Percentiles rank a stretch among this genome's conserved stretches.
These are phyloP conservation scores for Cryptococcus depauperatus DNA, from an alignment of 1,284 basidiomycete species.

Conservation along the genomic window DNA sequence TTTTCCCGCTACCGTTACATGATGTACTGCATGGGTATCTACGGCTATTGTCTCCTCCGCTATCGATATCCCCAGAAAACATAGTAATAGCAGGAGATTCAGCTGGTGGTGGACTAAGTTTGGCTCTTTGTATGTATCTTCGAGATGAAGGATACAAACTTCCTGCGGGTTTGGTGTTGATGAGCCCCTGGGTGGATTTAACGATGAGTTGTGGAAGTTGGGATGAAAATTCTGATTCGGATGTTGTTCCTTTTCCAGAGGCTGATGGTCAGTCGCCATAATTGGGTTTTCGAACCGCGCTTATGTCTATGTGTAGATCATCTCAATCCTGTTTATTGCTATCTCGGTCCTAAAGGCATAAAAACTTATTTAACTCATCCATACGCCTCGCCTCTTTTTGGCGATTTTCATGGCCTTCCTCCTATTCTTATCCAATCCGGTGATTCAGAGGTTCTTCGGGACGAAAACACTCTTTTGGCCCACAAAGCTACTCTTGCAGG, in stretches of 20 bases:
- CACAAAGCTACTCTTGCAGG: constrained; percentile 87
- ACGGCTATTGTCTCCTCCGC: constrained; percentile 68
- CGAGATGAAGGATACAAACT: constrained; percentile 72
- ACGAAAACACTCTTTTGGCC: constrained; percentile 85
- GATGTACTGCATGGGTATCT: constrained; percentile 84
- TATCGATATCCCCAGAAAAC: constrained; percentile 83
- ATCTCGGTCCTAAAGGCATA: constrained; percentile 75
- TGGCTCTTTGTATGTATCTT: constrained; percentile 86
- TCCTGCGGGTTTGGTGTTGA: constrained; percentile 71
- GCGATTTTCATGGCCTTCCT: constrained; percentile 75
- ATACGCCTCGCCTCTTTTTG: constrained; percentile 93
- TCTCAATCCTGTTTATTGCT: constrained; percentile 85
- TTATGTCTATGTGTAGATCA: too few relatives aligned
- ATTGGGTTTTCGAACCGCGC: too few relatives aligned
- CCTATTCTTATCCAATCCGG: constrained; percentile 89
- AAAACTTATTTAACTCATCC: constrained; percentile 84
- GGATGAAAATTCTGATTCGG: constrained; percentile 81
- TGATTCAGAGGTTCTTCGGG: constrained; percentile 86
- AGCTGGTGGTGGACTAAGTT: constrained; percentile 79
- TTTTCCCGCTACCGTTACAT: constrained; percentile 87
- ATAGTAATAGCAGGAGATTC: constrained; percentile 85
- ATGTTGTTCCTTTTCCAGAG: constrained; percentile 66
- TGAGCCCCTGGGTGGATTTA: constrained; percentile 92
- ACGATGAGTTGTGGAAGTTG: constrained; percentile 96
- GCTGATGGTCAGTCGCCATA: constrained; percentile 49